Base-by-base conservation (phyloP, 2,329 filamentous ascomycete genomes). In the Penicillium sp. region DNA sequence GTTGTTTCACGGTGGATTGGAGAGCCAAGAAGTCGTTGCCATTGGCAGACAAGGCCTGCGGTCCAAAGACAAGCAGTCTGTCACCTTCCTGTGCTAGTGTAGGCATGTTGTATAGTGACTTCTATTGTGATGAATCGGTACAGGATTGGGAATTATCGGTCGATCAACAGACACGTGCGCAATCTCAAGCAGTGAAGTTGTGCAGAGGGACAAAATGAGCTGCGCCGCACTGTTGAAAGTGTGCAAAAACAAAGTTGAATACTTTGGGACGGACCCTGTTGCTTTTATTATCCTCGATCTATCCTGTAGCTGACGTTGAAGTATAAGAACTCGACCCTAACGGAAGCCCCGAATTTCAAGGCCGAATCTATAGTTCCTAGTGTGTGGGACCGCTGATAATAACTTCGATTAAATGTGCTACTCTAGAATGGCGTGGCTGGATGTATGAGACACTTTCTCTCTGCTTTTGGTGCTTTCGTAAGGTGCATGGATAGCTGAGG, bases 21-120 rank as follows among this genome's bases (percentile, higher is more conserved):
- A 57, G 35, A 9, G 23, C 33, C 11, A 24, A 35, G 28, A 56
- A 57, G 18, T 40, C 55, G 21, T 46, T 20, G 20, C 40, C 54
- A 40, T 42, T 38, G 20, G 45, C 24, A n/a, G 55, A 52, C 9
- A 57, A 38, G 18, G 55, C 55, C 43, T 57, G 55, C 21, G 55
- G 55, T 11, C 55, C 55, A 24, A 57, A 57, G 16, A 52, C 49
- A 14, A 52, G 49, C 40, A 52, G 24, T 21, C 38, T 52, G 18
- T 52, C 26, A 3, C n/a, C 35, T 16, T 28, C n/a, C 30, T 52
- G 35, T 28, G 18, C 21, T 30, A 43, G 21, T 12, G 35, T 20
- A 5, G 23, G 49, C 49, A 52, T 52, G 12, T 43, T 52, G 23
- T n/a, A 43, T 20, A 18, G 20, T 20, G 16, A 8, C 12, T n/a